phyloP scores from a whole-genome alignment of 2,329 filamentous ascomycete genomes.

The Dothistroma septosporum region DNA sequence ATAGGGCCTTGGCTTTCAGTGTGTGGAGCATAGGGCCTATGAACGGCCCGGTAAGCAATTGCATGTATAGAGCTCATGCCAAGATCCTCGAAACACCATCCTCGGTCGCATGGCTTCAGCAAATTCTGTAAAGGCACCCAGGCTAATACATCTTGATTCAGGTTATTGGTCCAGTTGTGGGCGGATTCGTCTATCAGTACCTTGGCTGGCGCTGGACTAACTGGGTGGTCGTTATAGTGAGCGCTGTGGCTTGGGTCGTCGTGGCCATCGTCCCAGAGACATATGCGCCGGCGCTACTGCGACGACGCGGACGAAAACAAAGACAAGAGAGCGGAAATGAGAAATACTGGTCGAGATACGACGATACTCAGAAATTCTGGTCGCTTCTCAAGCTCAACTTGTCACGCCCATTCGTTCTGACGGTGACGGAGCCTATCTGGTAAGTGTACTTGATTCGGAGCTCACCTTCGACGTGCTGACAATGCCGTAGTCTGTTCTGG shows the following conservation, averaged over 20 bases:
- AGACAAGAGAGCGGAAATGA: slow-evolving; percentile 67
- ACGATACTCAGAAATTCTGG: slow-evolving; percentile 62
- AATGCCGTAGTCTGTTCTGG: slow-evolving; percentile 62
- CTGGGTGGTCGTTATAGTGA: slow-evolving; percentile 73
- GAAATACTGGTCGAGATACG: slow-evolving; percentile 76
- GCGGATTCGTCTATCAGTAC: slow-evolving; percentile 73
- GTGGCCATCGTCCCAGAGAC: slow-evolving; percentile 66
- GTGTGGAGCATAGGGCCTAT: slow-evolving; percentile 81
- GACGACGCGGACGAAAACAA: slow-evolving; percentile 59
- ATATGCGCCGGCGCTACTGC: slow-evolving; percentile 66
- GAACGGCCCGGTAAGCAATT: slow-evolving; percentile 53
- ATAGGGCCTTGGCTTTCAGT: slow-evolving; percentile 76
- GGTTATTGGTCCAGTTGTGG: slow-evolving; percentile 69
- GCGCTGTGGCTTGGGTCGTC: slow-evolving; percentile 57
- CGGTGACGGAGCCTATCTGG: slow-evolving; percentile 81
- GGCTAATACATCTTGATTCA: no score
- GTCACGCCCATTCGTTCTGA: slow-evolving; percentile 71
- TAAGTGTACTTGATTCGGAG: slow-evolving; percentile 34
- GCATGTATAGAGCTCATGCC: no score
- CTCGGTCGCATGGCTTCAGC: no score
- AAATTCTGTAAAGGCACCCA: no score
- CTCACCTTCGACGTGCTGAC: slow-evolving; percentile 6
- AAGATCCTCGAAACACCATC: no score
- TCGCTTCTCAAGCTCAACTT: slow-evolving; percentile 71
- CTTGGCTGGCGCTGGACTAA: slow-evolving; percentile 86